phyloP scores from a whole-genome alignment of 139 green algal genomes.

The Chlorella sp. region DNA sequence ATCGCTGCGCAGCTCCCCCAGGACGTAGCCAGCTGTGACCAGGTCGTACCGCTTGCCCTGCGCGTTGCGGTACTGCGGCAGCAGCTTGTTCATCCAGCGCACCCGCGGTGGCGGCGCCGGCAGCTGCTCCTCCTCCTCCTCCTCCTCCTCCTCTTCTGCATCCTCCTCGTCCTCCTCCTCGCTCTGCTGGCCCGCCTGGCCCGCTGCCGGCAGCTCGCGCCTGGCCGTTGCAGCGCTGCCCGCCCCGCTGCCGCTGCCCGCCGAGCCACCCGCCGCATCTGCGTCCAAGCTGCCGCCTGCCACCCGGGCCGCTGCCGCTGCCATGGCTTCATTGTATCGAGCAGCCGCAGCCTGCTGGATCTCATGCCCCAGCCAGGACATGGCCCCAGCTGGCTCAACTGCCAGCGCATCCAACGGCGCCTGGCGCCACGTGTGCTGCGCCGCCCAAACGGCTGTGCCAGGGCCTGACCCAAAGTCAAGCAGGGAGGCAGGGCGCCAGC shows the following conservation, averaged over 20 bases:
- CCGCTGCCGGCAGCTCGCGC: background rate
- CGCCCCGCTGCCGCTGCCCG: background rate
- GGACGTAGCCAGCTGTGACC: constrained; percentile 70
- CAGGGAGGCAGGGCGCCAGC: constrained; percentile 58
- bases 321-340: constrained; percentile 1
- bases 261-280: background rate
- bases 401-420: constrained; percentile 46
- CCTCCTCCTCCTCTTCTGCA: background rate
- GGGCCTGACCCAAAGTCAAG: constrained; percentile 82
- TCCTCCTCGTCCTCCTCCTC: background rate
- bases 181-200: background rate
- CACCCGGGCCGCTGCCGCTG: background rate
- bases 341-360: constrained; percentile 8
- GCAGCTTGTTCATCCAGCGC: constrained; percentile 30
- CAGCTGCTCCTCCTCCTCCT: background rate
- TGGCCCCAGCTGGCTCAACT: constrained; percentile 68
- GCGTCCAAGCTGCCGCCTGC: background rate
- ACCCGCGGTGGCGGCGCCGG: constrained; percentile 22
- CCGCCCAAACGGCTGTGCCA: constrained; percentile 78
- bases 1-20: constrained; percentile 56
- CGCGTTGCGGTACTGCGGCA: background rate
- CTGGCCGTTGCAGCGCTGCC: background rate
- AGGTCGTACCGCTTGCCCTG: constrained; percentile 57
- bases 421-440: constrained; percentile 51
- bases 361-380: constrained; percentile 56